Evolutionary conservation across 805 yeast species (phyloP).

Genomic region (Ogataea paradorogensis): DNA sequence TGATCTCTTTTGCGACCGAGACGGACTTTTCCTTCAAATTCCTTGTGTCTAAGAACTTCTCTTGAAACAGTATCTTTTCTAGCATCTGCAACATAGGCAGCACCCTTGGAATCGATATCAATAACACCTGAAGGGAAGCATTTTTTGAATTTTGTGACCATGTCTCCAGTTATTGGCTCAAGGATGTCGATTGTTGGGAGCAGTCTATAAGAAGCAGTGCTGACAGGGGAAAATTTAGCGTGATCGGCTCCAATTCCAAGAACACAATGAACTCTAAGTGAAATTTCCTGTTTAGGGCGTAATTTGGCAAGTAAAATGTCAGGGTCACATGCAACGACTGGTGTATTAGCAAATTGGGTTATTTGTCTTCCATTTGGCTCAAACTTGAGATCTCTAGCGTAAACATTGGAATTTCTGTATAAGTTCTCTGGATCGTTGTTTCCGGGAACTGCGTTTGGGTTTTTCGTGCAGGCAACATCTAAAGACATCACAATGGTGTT

Average conservation of each 20-base stretch:
- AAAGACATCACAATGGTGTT: constrained; percentile 85
- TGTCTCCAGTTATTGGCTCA: constrained; percentile 70
- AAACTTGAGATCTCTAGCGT: constrained; percentile 84
- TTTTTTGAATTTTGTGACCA: constrained; percentile 74
- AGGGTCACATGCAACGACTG: constrained; percentile 80
- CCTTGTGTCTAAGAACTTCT: constrained; percentile 91
- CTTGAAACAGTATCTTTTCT: constrained; percentile 96
- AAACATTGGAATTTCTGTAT: constrained; percentile 81
- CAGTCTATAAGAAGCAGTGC: constrained; percentile 93
- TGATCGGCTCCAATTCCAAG: constrained; percentile 93
- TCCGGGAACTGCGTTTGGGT: constrained; percentile 76
- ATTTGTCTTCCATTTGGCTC: constrained; percentile 89
- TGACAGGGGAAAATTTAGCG: constrained; percentile 96
- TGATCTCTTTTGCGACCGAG: constrained; percentile 90
- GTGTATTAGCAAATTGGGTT: constrained; percentile 61
- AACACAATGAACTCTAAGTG: constrained; percentile 84
- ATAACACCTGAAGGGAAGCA: constrained; percentile 95
- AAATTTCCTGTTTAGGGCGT: constrained; percentile 96
- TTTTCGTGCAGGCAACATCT: constrained; percentile 79
- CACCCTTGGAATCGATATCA: constrained; percentile 61
- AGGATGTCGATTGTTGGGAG: constrained; percentile 81
- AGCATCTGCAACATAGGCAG: constrained; percentile 82
- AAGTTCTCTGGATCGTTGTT: constrained; percentile 79
- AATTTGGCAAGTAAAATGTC: constrained; percentile 87
- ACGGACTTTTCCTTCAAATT: constrained; percentile 84